Evolutionary conservation across 768 basidiomycete species (phyloP).

Genomic region (Phlebiopsis gigantea): DNA sequence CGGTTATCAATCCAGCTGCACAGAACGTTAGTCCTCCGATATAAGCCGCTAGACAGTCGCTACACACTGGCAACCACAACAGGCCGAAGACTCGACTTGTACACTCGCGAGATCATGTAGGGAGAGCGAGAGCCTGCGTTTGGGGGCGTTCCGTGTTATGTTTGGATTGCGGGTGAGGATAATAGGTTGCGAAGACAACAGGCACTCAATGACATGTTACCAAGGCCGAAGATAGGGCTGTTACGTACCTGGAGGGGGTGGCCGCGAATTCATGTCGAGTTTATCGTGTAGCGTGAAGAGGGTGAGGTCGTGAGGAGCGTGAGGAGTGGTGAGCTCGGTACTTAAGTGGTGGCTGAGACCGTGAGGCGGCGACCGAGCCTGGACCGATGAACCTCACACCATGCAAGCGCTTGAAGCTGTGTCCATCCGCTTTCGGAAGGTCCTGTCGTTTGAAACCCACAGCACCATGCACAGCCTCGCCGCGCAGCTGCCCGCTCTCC

Average conservation of each 20-base stretch:
- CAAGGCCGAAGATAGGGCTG: background rate
- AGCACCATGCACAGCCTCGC: background rate
- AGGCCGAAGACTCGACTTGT: constrained; percentile 55
- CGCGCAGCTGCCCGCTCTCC: no score
- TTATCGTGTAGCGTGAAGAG: background rate
- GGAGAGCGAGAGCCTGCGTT: constrained; percentile 30
- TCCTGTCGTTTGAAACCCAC: background rate
- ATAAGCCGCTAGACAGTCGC: background rate
- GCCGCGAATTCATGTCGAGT: background rate
- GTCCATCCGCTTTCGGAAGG: background rate
- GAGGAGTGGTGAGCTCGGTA: background rate
- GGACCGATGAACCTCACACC: background rate
- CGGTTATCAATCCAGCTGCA: constrained; percentile 38
- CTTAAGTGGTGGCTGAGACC: background rate
- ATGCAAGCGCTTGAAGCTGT: background rate
- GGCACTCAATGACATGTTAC: background rate
- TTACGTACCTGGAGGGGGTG: constrained; percentile 2
- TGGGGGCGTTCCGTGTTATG: background rate
- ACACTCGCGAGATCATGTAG: constrained; percentile 55
- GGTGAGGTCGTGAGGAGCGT: background rate
- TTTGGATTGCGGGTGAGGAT: background rate
- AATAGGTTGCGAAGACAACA: constrained; percentile 4
- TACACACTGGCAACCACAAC: constrained; percentile 39
- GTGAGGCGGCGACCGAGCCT: background rate
- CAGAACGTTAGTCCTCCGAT: background rate